Evolutionary conservation across 2,329 filamentous ascomycete genomes (phyloP), one percentile per base, ranked within the genome.

Genomic region (Cadophora malorum): DNA sequence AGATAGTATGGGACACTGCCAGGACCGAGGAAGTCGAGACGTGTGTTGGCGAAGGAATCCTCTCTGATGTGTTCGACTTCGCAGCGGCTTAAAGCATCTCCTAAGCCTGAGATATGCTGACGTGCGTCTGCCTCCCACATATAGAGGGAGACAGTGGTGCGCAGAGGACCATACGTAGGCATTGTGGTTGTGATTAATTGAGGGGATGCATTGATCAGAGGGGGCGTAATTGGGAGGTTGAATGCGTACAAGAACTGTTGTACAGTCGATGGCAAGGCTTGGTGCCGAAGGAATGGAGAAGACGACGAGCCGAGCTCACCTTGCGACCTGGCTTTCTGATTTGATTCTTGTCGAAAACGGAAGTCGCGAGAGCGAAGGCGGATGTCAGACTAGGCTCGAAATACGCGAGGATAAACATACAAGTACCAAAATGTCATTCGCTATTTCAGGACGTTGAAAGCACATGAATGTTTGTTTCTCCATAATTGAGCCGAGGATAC

Each of bases 1-100:
- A 71, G 61, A 35, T 50, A 71, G 56, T 70, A 71, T 19, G 70
- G 70, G n/a, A 49, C 47, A n/a, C 59, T 60, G 33, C 59, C 59
- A 14, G 53, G 35, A 7, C 67, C 70, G 25, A 71, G 56, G 53
- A 71, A 71, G 16, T 68, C 67, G 35, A 71, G 25, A 25, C 61
- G 56, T 35, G 31, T 25, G n/a, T 53, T 52, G 14, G 67, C 50
- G 49, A 71, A 69, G 1, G 64, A 52, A 49, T 65, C 66, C 50
- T 71, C 70, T 7, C 31, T 67, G 19, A 70, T 52, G 10, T 53
- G 62, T 31, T 69, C 67, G 41, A 67, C 31, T 28, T 49, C 25
- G 21, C 35, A 56, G 12, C 64, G 61, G 4, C 35, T 19, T 10
- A 55, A 52, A n/a, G 45, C 25, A 33, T 67, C 65, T n/a, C 19